Evolutionary conservation across 208 protist species (phyloP), one percentile per base, ranked within the genome.

Genomic region (Crithidia expoeki): DNA sequence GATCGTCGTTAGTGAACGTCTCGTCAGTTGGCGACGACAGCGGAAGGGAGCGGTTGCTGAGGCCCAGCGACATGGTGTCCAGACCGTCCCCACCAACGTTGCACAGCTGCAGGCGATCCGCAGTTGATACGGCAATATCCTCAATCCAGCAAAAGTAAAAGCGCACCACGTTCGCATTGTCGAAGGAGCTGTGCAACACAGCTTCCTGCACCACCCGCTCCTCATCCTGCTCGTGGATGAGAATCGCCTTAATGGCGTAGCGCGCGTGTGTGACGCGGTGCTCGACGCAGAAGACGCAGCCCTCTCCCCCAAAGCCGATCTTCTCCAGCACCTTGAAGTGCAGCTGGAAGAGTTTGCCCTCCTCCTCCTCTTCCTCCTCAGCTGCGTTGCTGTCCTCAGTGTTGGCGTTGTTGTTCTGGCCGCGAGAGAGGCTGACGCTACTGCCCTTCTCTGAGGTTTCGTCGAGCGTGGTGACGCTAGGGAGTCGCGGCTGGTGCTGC

Each of bases 121-220:
- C 86, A 6, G 79, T 75, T 4, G 75, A 61, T 21, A 72, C 68
- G 2, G 88, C 63, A 21, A 95, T 61, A 40, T 83, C 71, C 60
- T 95, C 86, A 49, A 91, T 85, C 90, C 90, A 95, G 73, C 88
- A 92, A 58, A 91, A 91, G 75, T 85, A 94, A 67, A 91, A 95
- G 42, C 90, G 87, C 56, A 95, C 90, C 12, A 95, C 86, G 72
- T 94, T 86, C 7, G 80, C 80, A 66, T 83, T 68, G 69, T 95
- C 87, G 69, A 95, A 89, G 58, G 79, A 81, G 76, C 90, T 92
- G 72, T 95, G 88, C 28, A 95, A 67, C 12, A 92, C 78, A 21
- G 90, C 90, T 53, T 95, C 90, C 27, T 86, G 80, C 40, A 92
- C 80, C 42, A 83, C 83, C 12, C 79, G 76, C 56, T 83, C 50